A percentile compares a stretch with the other conserved stretches of the same genome.
Evolutionary conservation across 495 filamentous ascomycete species (phyloP).

Genomic region (Podospora bellae-mahoneyi): DNA sequence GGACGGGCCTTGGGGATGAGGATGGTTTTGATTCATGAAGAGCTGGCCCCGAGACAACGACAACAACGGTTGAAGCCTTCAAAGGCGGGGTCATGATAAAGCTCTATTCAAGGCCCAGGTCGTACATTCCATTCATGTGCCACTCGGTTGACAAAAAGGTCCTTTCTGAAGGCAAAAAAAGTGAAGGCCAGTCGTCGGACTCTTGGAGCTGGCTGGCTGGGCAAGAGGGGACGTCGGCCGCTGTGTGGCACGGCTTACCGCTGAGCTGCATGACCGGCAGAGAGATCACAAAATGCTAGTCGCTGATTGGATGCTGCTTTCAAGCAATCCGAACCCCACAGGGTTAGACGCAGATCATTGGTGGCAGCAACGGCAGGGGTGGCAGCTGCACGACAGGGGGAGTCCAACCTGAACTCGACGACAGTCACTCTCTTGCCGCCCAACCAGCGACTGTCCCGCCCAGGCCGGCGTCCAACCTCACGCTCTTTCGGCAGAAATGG

Average conservation of each 20-base stretch:
- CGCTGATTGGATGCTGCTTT: conserved; percentile 34
- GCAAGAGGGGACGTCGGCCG: conserved; percentile 13
- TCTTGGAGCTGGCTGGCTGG: not conserved
- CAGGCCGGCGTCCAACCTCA: conserved; percentile 18
- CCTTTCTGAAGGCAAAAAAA: not conserved
- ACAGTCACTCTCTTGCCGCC: conserved; percentile 25
- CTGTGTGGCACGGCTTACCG: conserved; percentile 36
- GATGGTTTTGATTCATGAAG: not conserved
- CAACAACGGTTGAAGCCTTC: not conserved
- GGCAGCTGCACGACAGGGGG: conserved; percentile 24
- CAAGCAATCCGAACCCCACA: conserved; percentile 11
- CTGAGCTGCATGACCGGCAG: conserved; percentile 36
- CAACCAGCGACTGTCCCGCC: conserved; percentile 30
- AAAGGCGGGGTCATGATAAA: not conserved
- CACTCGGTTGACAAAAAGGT: conserved; percentile 2
- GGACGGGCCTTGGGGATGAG: not conserved
- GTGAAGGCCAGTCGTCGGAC: conserved; percentile 5
- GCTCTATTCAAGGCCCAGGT: not conserved
- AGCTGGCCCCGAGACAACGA: not conserved
- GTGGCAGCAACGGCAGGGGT: conserved; percentile 26
- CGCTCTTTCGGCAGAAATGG: conserved; percentile 31
- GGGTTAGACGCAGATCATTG: conserved; percentile 21
- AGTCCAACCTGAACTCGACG: conserved; percentile 14
- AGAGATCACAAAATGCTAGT: conserved; percentile 31
- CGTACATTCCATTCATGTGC: not conserved